Base-by-base conservation (phyloP, 2,329 filamentous ascomycete species). In the Monascus ruber region DNA sequence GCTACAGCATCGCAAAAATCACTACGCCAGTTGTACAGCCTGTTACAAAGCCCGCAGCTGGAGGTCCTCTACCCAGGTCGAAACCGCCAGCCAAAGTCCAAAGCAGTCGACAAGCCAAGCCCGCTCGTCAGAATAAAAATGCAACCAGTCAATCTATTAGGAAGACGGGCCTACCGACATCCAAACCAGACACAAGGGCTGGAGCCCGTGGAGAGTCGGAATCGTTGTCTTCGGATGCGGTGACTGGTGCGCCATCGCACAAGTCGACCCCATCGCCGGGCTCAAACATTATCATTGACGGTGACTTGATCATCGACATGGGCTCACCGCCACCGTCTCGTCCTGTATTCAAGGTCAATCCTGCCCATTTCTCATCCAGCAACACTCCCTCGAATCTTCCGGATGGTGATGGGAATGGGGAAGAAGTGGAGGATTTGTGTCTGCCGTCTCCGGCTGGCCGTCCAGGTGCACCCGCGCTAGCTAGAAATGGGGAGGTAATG, bases 231-330 rank as follows among this genome's bases (percentile, higher is more conserved):
- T 58, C 58, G 24, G 60, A 63, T 37, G 52, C 53, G 27, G 60
- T 55, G 26, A 51, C 51, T 4, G 53, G 50, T 10, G 47, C 46
- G 2, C 40, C 47, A 28, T 56, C 55, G 6, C 53, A 57, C 33
- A 59, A 55, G 37, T 46, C 55, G 7, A 48, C 49, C 24, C 50
- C 58, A 31, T 64, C 62, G 9, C 57, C 63, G 2, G 52, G 50
- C 29, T 60, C 54, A n/a, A 65, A 69, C 41, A 67, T 68, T 36
- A 66, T 69, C 36, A 58, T 67, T 34, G 64, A 69, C 10, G 65
- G 64, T 11, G 63, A 64, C 42, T 48, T 69, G n/a, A 68, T 69
- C 34, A 69, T 69, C 38, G 66, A 69, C 38, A 65, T 68, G 64
- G 66, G 66, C 24, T 68, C 65, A 28, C 66, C 66, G 24, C 63